Evolutionary conservation across 371 early-diverging fungal genomes (phyloP), one percentile per base, ranked within the genome.

Genomic region (Synchytrium microbalum): DNA sequence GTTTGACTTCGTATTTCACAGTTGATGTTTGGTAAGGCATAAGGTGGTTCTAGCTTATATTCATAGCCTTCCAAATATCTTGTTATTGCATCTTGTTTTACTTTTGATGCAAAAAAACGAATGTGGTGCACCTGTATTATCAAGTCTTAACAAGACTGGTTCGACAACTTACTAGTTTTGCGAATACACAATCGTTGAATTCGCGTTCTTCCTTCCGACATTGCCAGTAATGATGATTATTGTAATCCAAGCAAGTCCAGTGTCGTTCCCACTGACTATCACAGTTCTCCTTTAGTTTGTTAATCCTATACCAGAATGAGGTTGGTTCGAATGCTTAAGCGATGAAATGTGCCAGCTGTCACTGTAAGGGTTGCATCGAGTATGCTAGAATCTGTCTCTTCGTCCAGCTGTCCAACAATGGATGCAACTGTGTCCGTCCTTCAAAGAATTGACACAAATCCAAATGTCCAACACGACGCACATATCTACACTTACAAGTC

Each of bases 151-250:
- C 29, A 56, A 56, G 29, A 26, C n/a, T n/a, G n/a, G n/a, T n/a
- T n/a, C n/a, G n/a, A 51, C 1, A 32, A 71, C 81, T 62, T 84
- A 91, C 96, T 76, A 96, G 76, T 69, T 91, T 88, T 53, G 84
- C 85, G 65, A 94, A 93, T 29, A 95, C 89, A 73, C 97, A 97
- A 58, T 85, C 81, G 77, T 93, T 96, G 68, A 93, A 88, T 3
- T 73, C 78, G 59, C 78, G 72, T 74, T 97, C 97, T 61, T 85
- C 82, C 64, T 78, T 73, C 59, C 97, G 87, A 80, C 96, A 96
- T 52, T 79, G 77, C 66, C 79, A 81, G 70, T 86, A 85, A 64
- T 89, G 86, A 72, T 93, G 92, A 75, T 97, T 96, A 74, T 89
- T 84, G 68, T 79, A 78, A 70, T 95, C 95, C 67, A 96, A 77